Conservation (phyloP, 176 grass and related monocot genomes). For the Hyparrhenia diplandra region DNA sequence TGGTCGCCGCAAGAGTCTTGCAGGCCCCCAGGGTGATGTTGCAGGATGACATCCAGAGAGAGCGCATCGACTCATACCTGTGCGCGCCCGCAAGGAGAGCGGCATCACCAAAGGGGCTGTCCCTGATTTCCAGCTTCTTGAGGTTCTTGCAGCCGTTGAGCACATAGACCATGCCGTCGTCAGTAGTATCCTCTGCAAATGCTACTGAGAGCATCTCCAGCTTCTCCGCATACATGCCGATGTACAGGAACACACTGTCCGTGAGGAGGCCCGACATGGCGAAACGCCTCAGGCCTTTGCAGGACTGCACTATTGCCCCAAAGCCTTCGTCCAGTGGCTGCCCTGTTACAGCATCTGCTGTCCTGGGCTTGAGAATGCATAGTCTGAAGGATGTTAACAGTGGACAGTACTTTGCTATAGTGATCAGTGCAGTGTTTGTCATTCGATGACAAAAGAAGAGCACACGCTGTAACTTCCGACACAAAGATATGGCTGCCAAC, state of each 20-base stretch:
- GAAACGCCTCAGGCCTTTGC: slow-evolving; percentile 54
- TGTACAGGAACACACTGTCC: slow-evolving; percentile 55
- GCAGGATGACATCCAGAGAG: slow-evolving; percentile 76
- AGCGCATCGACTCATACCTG: slow-evolving; percentile 61
- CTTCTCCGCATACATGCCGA: slow-evolving; percentile 61
- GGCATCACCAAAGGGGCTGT: slow-evolving; percentile 56
- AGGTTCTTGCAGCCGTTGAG: slow-evolving; percentile 74
- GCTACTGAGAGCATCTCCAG: slow-evolving; percentile 63
- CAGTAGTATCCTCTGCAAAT: slow-evolving; percentile 43
- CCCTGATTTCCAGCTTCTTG: slow-evolving; percentile 61
- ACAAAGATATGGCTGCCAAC: slow-evolving; percentile 50
- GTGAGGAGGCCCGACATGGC: slow-evolving; percentile 60
- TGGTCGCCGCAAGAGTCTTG: slow-evolving; percentile 53
- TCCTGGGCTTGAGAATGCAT: slow-evolving; percentile 32
- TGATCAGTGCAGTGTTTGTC: slow-evolving; percentile 63
- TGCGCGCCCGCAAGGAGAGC: slow-evolving; percentile 46
- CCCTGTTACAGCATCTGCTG: slow-evolving; percentile 55
- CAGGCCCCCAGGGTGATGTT: slow-evolving; percentile 59
- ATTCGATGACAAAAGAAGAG: slow-evolving; percentile 66
- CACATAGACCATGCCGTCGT: slow-evolving; percentile 61
- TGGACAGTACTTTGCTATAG: slow-evolving; percentile 52
- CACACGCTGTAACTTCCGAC: slow-evolving; percentile 50
- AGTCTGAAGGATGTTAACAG: slow-evolving; percentile 54
- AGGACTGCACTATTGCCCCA: slow-evolving; percentile 65
- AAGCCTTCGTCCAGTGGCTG: slow-evolving; percentile 72